Percentiles rank a stretch among this genome's conserved stretches.
phyloP scores from a whole-genome alignment of 192 early-diverging fungal species.

The Pecoramyces ruminantium region DNA sequence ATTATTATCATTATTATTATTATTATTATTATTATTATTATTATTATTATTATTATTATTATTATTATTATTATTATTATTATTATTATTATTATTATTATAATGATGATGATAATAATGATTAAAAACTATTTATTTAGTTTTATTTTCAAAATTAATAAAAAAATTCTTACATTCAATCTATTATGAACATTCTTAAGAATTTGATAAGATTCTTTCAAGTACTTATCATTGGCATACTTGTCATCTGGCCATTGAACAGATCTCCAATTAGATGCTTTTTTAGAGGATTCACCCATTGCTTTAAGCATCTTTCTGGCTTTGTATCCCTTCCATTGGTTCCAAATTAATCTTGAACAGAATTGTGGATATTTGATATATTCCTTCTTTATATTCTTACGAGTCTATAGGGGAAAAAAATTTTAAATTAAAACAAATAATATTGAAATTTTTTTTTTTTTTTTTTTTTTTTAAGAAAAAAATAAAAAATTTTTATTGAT shows the following conservation, averaged over 20 bases:
- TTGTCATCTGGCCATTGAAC: background rate
- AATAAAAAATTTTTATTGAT: too few species aligned
- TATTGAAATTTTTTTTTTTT: too few species aligned
- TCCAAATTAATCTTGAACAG: background rate
- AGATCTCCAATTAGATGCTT: background rate
- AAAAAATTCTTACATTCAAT: background rate
- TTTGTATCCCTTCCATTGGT: background rate
- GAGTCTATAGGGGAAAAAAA: background rate
- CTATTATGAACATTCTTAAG: background rate
- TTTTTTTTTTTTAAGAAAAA: too few species aligned
- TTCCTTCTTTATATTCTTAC: background rate
- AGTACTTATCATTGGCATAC: background rate
- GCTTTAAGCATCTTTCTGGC: background rate
- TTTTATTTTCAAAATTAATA: too few species aligned
- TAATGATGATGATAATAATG: too few species aligned
- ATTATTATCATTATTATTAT: too few species aligned
- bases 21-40: too few species aligned
- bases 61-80: too few species aligned
- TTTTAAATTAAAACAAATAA: background rate
- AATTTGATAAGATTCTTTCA: background rate
- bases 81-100: too few species aligned
- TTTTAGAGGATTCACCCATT: background rate
- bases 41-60: too few species aligned
- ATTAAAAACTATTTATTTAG: too few species aligned
- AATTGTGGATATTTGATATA: background rate